Conservation (phyloP, 768 basidiomycete species). For the Pholiota microspora region DNA sequence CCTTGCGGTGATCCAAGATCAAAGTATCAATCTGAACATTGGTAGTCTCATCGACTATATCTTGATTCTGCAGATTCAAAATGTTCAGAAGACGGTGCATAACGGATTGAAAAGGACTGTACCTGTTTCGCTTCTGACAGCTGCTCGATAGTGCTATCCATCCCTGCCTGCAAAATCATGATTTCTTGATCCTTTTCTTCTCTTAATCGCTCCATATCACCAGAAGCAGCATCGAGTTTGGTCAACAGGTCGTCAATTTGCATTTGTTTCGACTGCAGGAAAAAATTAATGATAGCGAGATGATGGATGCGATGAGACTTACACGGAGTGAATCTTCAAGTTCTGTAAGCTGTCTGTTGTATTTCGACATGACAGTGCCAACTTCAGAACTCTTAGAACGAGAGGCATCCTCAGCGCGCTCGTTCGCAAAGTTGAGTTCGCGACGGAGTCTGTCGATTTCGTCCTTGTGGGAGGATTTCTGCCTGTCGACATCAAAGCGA, state of each 20-base stretch:
- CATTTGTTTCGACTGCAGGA: slow-evolving; percentile 85
- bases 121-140: slow-evolving; percentile 87
- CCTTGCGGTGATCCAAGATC: slow-evolving; percentile 95
- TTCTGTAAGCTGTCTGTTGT: slow-evolving; percentile 94
- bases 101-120: slow-evolving; percentile 14
- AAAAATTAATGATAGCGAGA: slow-evolving; percentile 4
- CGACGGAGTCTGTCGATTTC: slow-evolving; percentile 90
- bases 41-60: slow-evolving; percentile 83
- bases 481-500: slow-evolving; percentile 90
- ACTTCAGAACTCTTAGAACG: slow-evolving; percentile 93
- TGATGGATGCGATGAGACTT: slow-evolving; percentile 24
- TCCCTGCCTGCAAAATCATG: slow-evolving; percentile 89
- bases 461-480: slow-evolving; percentile 93
- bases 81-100: neutral
- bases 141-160: slow-evolving; percentile 89
- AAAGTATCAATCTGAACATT: slow-evolving; percentile 97
- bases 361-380: slow-evolving; percentile 82
- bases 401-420: slow-evolving; percentile 93
- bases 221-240: slow-evolving; percentile 73
- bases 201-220: slow-evolving; percentile 76
- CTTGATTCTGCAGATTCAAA: slow-evolving; percentile 71
- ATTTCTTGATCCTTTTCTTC: slow-evolving; percentile 99
- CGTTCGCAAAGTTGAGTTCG: slow-evolving; percentile 92
- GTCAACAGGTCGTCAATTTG: slow-evolving; percentile 91
- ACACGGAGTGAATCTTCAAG: slow-evolving; percentile 95